phyloP scores from a whole-genome alignment of 306 rosid genomes.

The Trifolium dubium region DNA sequence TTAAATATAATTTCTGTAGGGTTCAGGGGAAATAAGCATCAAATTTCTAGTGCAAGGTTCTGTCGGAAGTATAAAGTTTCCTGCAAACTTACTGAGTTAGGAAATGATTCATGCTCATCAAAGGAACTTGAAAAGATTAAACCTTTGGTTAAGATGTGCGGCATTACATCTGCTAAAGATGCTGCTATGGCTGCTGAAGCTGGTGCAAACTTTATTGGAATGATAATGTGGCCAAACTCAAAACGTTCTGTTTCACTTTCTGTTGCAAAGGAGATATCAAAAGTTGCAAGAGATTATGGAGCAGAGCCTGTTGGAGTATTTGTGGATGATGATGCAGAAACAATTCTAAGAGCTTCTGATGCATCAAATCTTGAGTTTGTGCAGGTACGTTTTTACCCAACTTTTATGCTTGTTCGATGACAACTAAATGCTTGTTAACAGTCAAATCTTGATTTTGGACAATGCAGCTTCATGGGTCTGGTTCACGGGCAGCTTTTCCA shows the following conservation, averaged over 20 bases:
- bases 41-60: slow-evolving; percentile 42
- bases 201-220: slow-evolving; percentile 93
- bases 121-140: slow-evolving; percentile 52
- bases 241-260: slow-evolving; percentile 83
- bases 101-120: slow-evolving; percentile 41
- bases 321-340: slow-evolving; percentile 79
- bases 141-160: slow-evolving; percentile 92
- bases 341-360: slow-evolving; percentile 71
- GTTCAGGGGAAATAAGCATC: slow-evolving; percentile 46
- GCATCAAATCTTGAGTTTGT: slow-evolving; percentile 75
- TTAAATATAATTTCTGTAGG: slow-evolving; percentile 47
- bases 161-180: slow-evolving; percentile 88
- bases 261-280: slow-evolving; percentile 90
- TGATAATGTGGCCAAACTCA: slow-evolving; percentile 94
- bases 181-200: slow-evolving; percentile 95
- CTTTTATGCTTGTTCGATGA: slow-evolving; percentile 10
- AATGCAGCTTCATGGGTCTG: slow-evolving; percentile 88
- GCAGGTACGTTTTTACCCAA: slow-evolving; percentile 60
- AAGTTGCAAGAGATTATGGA: slow-evolving; percentile 73
- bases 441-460: slow-evolving; percentile 31
- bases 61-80: slow-evolving; percentile 47
- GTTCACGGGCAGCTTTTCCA: slow-evolving; percentile 73
- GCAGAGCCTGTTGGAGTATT: slow-evolving; percentile 95
- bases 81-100: slow-evolving; percentile 50
- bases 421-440: slow-evolving; percentile 32